Conservation (phyloP, 768 basidiomycete species). For the Cystoderma amianthinum region DNA sequence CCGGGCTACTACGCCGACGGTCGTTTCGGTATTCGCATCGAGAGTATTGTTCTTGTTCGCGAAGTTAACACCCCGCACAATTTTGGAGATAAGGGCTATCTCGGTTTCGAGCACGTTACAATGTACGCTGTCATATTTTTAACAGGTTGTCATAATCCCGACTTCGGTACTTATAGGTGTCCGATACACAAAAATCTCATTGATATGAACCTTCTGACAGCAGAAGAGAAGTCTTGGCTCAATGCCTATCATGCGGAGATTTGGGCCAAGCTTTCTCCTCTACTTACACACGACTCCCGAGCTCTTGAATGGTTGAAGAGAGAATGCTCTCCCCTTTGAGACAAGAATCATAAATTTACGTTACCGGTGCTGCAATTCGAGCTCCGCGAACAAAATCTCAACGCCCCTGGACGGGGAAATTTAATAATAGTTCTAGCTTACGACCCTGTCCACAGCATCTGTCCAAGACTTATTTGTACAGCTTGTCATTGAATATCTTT, state of each 20-base stretch:
- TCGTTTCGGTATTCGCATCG: constrained; percentile 86
- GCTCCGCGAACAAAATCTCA: no score
- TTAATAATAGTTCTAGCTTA: no score
- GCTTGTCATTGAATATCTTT: no score
- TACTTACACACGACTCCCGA: constrained; percentile 54
- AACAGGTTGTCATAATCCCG: background rate
- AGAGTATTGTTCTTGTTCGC: constrained; percentile 79
- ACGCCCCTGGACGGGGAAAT: no score
- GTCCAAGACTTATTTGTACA: no score
- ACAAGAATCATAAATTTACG: no score
- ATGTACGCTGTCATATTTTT: constrained; percentile 56
- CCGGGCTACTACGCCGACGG: constrained; percentile 94
- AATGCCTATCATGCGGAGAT: constrained; percentile 79
- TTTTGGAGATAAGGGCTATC: constrained; percentile 81
- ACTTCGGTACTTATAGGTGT: constrained; percentile 41
- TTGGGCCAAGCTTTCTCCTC: constrained; percentile 62
- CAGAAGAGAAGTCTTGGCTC: constrained; percentile 72
- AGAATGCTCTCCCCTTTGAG: constrained; percentile 41
- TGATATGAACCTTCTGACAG: constrained; percentile 52
- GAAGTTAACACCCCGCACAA: constrained; percentile 63
- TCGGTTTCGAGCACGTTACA: constrained; percentile 82
- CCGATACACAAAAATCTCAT: constrained; percentile 87
- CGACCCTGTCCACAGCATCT: no score
- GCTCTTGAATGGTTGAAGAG: constrained; percentile 59
- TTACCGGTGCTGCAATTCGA: no score